Conservation (phyloP, 805 yeast genomes). For the Cyberlindnera veronae region DNA sequence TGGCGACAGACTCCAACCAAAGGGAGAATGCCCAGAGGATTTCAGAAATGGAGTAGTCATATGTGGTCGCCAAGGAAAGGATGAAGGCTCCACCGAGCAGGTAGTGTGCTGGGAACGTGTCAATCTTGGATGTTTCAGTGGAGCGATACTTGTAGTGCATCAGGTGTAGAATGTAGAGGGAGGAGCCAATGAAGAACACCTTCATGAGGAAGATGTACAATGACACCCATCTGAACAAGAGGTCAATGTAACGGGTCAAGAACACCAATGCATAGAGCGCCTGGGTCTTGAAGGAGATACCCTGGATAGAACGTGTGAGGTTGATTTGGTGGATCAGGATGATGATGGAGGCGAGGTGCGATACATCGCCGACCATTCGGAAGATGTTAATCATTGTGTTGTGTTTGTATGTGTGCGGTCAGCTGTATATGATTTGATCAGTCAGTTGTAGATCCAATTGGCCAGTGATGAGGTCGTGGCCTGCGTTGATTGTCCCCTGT, state of each 20-base stretch:
- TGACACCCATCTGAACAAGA: slow-evolving; percentile 48
- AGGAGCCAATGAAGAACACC: slow-evolving; percentile 70
- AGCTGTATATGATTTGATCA: too few species aligned
- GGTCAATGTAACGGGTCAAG: slow-evolving; percentile 59
- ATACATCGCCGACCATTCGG: slow-evolving; percentile 62
- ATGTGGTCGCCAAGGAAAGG: slow-evolving; percentile 60
- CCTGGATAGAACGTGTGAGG: slow-evolving; percentile 62
- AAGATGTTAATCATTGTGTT: slow-evolving; percentile 37
- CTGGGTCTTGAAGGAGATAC: slow-evolving; percentile 89
- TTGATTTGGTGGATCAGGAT: slow-evolving; percentile 71
- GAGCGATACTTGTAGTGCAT: slow-evolving; percentile 59
- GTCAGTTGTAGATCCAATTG: too few species aligned
- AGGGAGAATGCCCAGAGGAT: slow-evolving; percentile 83
- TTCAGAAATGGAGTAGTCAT: slow-evolving; percentile 59
- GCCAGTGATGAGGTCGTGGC: too few species aligned
- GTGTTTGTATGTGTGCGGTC: not conserved
- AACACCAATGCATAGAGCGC: slow-evolving; percentile 71
- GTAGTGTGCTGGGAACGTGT: slow-evolving; percentile 73
- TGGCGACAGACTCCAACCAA: slow-evolving; percentile 92
- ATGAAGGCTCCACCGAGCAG: slow-evolving; percentile 60
- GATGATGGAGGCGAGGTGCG: slow-evolving; percentile 78
- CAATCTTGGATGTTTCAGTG: slow-evolving; percentile 52
- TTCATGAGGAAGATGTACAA: slow-evolving; percentile 81
- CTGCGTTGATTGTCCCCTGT: not conserved
- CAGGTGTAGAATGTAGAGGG: slow-evolving; percentile 69